These are phyloP conservation scores for Jamesozyma lodderae DNA, from an alignment of 805 yeast species.

Conservation along the genomic window DNA sequence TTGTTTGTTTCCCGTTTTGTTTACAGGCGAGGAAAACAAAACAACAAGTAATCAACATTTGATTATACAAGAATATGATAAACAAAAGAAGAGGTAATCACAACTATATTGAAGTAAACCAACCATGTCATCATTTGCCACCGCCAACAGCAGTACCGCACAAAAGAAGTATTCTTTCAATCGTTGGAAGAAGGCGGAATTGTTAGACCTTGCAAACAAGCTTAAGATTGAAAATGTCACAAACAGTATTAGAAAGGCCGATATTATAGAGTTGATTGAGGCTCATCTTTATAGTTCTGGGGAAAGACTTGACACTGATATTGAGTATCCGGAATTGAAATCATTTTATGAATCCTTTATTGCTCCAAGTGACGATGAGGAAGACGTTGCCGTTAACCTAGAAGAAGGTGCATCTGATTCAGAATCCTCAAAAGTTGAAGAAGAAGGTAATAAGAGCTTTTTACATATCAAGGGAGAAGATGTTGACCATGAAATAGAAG, in stretches of 20 bases:
- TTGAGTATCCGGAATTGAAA: slow-evolving; percentile 24
- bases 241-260: slow-evolving; percentile 12
- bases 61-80: no score
- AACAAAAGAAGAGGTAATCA: no score
- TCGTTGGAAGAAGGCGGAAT: slow-evolving; percentile 23
- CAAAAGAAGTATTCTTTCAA: slow-evolving; percentile 10
- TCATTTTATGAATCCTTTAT: slow-evolving; percentile 14
- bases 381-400: not conserved
- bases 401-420: not conserved
- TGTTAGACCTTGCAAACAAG: slow-evolving; percentile 22
- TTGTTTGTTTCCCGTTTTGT: no score
- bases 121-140: no score
- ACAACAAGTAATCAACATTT: no score
- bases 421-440: slow-evolving; percentile 1
- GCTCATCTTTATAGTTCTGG: slow-evolving; percentile 12
- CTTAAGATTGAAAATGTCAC: slow-evolving; percentile 15
- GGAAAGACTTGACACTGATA: slow-evolving; percentile 16
- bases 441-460: no score
- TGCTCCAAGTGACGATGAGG: not conserved
- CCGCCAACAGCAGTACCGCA: no score
- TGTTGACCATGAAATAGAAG: not conserved
- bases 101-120: no score
- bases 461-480: not conserved
- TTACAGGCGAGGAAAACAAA: no score
- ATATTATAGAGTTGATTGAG: slow-evolving; percentile 14